phyloP scores from a whole-genome alignment of 2,329 filamentous ascomycete genomes.

The Xylaria sp. region DNA sequence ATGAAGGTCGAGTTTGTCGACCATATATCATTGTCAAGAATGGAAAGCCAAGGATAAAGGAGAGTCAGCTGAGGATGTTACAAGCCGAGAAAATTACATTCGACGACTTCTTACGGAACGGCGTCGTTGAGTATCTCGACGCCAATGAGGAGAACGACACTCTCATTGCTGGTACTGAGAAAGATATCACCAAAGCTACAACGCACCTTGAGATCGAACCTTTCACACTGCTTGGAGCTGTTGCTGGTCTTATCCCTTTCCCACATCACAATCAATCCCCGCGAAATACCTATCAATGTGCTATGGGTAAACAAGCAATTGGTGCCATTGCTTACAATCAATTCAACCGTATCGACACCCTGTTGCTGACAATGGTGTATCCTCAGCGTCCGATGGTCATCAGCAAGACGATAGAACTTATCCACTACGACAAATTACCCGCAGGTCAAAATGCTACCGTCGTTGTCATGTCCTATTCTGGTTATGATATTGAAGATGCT shows the following conservation, averaged over 20 bases:
- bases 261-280: conserved; percentile 99
- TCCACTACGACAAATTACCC: conserved; percentile 96
- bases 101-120: conserved; percentile 89
- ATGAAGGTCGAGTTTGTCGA: conserved; percentile 94
- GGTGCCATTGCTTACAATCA: conserved; percentile 98
- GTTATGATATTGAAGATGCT: conserved; percentile 99
- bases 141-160: conserved; percentile 99
- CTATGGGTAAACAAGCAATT: conserved; percentile 99
- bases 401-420: conserved; percentile 93
- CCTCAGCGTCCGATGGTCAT: conserved; percentile 98
- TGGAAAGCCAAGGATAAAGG: conserved; percentile 78
- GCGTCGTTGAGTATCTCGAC: conserved; percentile 94
- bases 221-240: conserved; percentile 93
- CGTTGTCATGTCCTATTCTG: conserved; percentile 98
- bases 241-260: conserved; percentile 95
- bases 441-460: conserved; percentile 97
- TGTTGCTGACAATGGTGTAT: conserved; percentile 96
- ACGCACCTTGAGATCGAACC: conserved; percentile 98
- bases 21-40: conserved; percentile 96
- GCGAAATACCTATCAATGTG: conserved; percentile 97
- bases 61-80: conserved; percentile 78
- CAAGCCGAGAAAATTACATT: conserved; percentile 86
- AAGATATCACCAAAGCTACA: conserved; percentile 79
- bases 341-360: conserved; percentile 93
- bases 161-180: conserved; percentile 88